phyloP scores from a whole-genome alignment of 257 asterid genomes.

The Ajuga chamaepitys region DNA sequence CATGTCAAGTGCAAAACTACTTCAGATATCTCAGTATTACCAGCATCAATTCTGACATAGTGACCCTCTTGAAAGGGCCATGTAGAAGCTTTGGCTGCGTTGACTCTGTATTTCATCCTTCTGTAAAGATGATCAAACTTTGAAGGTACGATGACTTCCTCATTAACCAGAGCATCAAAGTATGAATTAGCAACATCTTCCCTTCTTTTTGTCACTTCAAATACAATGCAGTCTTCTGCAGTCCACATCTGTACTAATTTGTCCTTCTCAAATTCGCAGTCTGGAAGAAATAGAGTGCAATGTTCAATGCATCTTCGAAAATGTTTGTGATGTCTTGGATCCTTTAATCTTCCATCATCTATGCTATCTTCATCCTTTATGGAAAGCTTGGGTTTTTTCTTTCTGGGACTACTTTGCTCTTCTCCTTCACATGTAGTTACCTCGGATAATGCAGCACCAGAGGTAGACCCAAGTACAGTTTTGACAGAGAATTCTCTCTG shows the following conservation, averaged over 20 bases:
- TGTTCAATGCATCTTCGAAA: constrained; percentile 20
- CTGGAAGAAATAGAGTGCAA: constrained; percentile 27
- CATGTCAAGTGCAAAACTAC: constrained; percentile 21
- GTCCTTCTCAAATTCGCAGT: constrained; percentile 30
- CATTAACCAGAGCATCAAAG: constrained; percentile 20
- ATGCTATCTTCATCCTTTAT: not conserved
- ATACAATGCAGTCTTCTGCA: constrained; percentile 35
- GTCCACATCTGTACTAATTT: constrained; percentile 39
- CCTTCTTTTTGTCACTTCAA: constrained; percentile 12
- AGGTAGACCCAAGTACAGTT: too few relatives aligned
- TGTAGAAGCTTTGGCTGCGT: not conserved
- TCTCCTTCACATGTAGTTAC: not conserved
- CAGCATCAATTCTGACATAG: constrained; percentile 12
- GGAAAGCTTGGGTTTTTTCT: constrained; percentile 5
- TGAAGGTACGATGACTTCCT: constrained; percentile 18
- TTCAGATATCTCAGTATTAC: constrained; percentile 6
- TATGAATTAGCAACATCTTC: constrained; percentile 28
- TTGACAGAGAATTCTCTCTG: too few relatives aligned
- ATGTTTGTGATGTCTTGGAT: not conserved
- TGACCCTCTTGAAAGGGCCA: constrained; percentile 2
- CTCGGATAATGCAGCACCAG: not conserved
- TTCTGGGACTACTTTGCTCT: not conserved
- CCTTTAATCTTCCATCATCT: not conserved
- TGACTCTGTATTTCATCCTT: constrained; percentile 27
- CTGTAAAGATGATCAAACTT: constrained; percentile 8